Conservation (phyloP, 306 rosid genomes). For the Dryas octopetala region DNA sequence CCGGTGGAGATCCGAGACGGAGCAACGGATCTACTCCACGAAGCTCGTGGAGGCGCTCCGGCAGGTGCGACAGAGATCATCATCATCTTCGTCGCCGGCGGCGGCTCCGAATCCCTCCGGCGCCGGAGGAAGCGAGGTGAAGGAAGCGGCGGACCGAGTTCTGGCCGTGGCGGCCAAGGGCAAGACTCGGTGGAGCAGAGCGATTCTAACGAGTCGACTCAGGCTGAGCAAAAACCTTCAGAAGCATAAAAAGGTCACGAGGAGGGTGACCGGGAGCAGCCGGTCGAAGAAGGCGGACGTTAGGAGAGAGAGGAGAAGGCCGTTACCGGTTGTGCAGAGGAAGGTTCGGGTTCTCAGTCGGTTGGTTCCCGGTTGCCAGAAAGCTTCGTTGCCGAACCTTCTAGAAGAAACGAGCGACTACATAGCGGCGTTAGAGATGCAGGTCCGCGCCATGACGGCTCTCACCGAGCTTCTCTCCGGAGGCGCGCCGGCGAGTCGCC, state of each 20-base stretch:
- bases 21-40: constrained; percentile 72
- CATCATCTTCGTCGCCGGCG: constrained; percentile 15
- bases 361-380: constrained; percentile 89
- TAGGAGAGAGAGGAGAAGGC: constrained; percentile 26
- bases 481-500: constrained; percentile 33
- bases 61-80: constrained; percentile 29
- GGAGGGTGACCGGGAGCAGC: constrained; percentile 27
- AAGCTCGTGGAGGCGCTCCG: constrained; percentile 64
- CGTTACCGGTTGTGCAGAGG: constrained; percentile 52
- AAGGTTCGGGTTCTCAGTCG: constrained; percentile 64
- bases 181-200: constrained; percentile 86
- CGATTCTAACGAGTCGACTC: constrained; percentile 60
- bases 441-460: constrained; percentile 75
- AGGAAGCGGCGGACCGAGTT: constrained; percentile 66
- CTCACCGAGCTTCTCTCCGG: constrained; percentile 61
- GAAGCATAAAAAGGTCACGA: constrained; percentile 39
- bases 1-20: constrained; percentile 65
- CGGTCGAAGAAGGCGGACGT: constrained; percentile 39
- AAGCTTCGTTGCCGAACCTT: constrained; percentile 69
- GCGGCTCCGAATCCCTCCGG: constrained; percentile 6
- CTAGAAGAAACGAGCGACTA: constrained; percentile 86
- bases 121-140: constrained; percentile 30
- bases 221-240: constrained; percentile 31
- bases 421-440: constrained; percentile 90
- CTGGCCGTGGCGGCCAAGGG: constrained; percentile 75